Conservation (phyloP, 805 yeast species). For the Debaryomyces prosopidis region DNA sequence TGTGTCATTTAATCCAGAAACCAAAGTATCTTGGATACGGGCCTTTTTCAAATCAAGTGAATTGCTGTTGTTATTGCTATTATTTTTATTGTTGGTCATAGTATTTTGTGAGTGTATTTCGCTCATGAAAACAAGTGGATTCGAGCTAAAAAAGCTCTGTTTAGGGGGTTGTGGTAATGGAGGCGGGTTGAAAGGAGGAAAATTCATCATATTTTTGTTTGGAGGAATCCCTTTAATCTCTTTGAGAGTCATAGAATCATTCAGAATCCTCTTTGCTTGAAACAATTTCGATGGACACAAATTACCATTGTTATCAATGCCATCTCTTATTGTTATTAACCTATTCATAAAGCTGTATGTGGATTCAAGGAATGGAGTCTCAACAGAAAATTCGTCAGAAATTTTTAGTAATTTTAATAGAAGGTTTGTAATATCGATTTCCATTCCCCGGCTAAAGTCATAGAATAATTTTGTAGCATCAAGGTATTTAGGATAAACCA, state of each 20-base stretch:
- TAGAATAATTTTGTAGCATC: slow-evolving; percentile 11
- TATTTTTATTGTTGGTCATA: not conserved
- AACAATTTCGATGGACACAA: slow-evolving; percentile 13
- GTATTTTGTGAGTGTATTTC: slow-evolving; percentile 1
- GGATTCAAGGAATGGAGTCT: slow-evolving; percentile 15
- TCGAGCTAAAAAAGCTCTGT: slow-evolving; percentile 1
- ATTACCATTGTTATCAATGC: slow-evolving; percentile 4
- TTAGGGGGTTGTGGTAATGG: slow-evolving; percentile 18
- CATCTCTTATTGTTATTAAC: slow-evolving; percentile 10
- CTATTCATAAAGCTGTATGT: slow-evolving; percentile 10
- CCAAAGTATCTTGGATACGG: no score
- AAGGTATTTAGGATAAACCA: slow-evolving; percentile 11
- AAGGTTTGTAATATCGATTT: slow-evolving; percentile 3
- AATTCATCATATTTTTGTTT: slow-evolving; percentile 24
- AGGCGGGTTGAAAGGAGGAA: slow-evolving; percentile 21
- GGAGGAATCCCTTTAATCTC: slow-evolving; percentile 19
- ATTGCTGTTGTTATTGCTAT: no score
- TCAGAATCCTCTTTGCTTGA: slow-evolving; percentile 10
- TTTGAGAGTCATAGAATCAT: slow-evolving; percentile 9
- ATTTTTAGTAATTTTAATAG: slow-evolving; percentile 6
- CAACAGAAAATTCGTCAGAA: slow-evolving; percentile 4
- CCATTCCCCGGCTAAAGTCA: slow-evolving; percentile 13
- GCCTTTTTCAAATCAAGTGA: no score
- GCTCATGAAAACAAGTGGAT: slow-evolving; percentile 8
- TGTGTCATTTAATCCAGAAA: no score